These are phyloP conservation scores for Psilocybe sp. DNA, from an alignment of 768 basidiomycete species.

Conservation along the genomic window DNA sequence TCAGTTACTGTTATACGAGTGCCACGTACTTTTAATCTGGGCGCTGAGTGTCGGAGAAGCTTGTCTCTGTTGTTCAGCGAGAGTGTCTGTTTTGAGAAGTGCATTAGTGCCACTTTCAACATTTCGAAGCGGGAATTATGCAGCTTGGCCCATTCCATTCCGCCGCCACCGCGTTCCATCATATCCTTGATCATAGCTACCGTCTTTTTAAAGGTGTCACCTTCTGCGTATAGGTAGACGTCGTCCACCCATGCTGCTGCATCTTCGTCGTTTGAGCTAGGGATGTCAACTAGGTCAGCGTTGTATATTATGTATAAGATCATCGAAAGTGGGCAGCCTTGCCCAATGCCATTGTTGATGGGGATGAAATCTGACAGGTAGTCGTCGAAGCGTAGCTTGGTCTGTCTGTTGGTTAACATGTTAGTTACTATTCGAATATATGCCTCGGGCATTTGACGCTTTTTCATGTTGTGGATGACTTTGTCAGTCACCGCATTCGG, in stretches of 20 bases:
- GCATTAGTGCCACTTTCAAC: conserved; percentile 24
- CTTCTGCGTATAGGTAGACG: conserved; percentile 18
- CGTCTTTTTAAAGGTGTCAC: conserved; percentile 14
- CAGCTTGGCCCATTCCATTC: conserved; percentile 17
- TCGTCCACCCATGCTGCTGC: conserved; percentile 29
- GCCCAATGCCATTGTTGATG: conserved; percentile 17
- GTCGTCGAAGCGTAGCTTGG: conserved; percentile 14
- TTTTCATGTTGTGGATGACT: conserved; percentile 28
- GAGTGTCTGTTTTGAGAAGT: conserved; percentile 7
- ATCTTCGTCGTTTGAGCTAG: not conserved
- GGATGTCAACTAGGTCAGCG: conserved; percentile 14
- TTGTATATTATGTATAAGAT: conserved; percentile 24
- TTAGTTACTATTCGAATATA: conserved; percentile 15
- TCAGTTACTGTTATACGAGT: conserved; percentile 6
- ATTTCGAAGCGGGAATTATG: conserved; percentile 29
- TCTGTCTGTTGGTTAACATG: conserved; percentile 14
- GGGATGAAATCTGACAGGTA: conserved; percentile 9
- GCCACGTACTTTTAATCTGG: conserved; percentile 8
- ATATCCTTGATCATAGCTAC: conserved; percentile 19
- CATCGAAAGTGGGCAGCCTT: conserved; percentile 20
- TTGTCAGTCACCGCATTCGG: too few relatives aligned
- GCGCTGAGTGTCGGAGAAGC: not conserved
- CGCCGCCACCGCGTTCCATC: conserved; percentile 19
- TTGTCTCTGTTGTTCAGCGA: not conserved
- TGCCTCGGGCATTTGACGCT: conserved; percentile 17